Evolutionary conservation across 371 early-diverging fungal genomes (phyloP), one percentile per base, ranked within the genome.

Genomic region (Mortierella sp.): DNA sequence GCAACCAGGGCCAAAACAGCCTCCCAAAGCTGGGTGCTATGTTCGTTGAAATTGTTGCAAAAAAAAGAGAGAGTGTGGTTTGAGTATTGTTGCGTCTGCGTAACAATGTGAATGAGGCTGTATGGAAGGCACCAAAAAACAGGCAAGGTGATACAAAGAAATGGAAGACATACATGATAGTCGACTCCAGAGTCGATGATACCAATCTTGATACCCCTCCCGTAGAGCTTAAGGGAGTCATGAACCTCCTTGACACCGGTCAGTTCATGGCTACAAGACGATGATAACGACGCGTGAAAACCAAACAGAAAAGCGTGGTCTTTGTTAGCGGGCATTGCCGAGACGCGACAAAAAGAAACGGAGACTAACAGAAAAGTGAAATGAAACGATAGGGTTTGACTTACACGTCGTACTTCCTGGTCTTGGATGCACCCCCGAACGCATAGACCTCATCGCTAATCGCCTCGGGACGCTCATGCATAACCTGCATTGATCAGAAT

Each of bases 1-100:
- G 80, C 82, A 90, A n/a, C 90, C 89, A 14, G 84, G 83, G 10
- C 95, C 95, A 74, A 94, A 94, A 65, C 95, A 90, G 16, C 94
- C 91, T 65, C 92, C 92, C n/a, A 92, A 83, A 29, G 92, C 91
- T 2, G 91, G 91, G 79, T 92, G 92, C 77, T 84, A 55, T 6
- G 49, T 18, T 4, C 16, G 16, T 3, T 18, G 35, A 35, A 43
- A 60, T 3, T 8, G 27, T 48, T 7, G 16, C 5, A 46, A 1
- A 46, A 24, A 44, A 35, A 55, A 58, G 0, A 12, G 3, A 11
- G 27, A 0, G 27, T 21, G n/a, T 56, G n/a, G 16, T 51, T 51
- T 51, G 51, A 56, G 27, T 55, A 10, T 11, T 1, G 12, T n/a
- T n/a, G 29, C 12, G 29, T 1, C 10, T 16, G 16, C 35, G 63